These are phyloP conservation scores for Diaporthe sp. DNA, from an alignment of 2,329 filamentous ascomycete species.

Conservation along the genomic window DNA sequence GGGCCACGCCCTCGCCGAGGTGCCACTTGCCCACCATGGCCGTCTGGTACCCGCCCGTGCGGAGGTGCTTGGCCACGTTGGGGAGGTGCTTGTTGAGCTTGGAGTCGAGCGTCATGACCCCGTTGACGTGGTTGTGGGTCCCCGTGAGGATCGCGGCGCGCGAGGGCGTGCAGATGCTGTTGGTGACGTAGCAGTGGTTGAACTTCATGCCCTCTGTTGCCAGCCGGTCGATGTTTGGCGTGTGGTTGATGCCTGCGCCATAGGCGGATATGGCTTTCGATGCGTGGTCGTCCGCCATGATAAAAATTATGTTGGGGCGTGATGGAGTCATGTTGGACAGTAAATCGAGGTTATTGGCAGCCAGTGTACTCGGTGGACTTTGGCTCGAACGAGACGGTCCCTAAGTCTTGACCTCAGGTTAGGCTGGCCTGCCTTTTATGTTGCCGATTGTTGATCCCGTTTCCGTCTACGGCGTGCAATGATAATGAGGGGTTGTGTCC, in stretches of 20 bases:
- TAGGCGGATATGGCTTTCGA: conserved; percentile 64
- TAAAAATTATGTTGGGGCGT: conserved; percentile 61
- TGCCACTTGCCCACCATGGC: conserved; percentile 70
- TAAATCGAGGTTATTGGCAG: background rate
- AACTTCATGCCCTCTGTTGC: conserved; percentile 65
- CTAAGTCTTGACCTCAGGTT: background rate
- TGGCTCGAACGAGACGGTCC: background rate
- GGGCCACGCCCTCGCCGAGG: conserved; percentile 60
- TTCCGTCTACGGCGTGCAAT: background rate
- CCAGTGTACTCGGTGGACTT: background rate
- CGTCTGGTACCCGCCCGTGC: conserved; percentile 62
- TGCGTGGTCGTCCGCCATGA: conserved; percentile 69
- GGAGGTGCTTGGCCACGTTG: conserved; percentile 66
- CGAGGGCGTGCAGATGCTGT: conserved; percentile 66
- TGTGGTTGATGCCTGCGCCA: conserved; percentile 65
- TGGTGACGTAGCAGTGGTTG: conserved; percentile 68
- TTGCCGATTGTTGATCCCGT: background rate
- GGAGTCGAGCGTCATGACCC: conserved; percentile 62
- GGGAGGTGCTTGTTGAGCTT: conserved; percentile 65
- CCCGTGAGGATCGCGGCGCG: conserved; percentile 64
- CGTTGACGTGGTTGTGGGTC: conserved; percentile 67
- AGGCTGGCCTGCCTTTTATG: background rate
- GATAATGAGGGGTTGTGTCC: background rate
- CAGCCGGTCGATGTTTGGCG: conserved; percentile 65
- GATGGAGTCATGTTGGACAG: conserved; percentile 18